Conservation (phyloP, 805 yeast species). For the Kodamaea sagamina region DNA sequence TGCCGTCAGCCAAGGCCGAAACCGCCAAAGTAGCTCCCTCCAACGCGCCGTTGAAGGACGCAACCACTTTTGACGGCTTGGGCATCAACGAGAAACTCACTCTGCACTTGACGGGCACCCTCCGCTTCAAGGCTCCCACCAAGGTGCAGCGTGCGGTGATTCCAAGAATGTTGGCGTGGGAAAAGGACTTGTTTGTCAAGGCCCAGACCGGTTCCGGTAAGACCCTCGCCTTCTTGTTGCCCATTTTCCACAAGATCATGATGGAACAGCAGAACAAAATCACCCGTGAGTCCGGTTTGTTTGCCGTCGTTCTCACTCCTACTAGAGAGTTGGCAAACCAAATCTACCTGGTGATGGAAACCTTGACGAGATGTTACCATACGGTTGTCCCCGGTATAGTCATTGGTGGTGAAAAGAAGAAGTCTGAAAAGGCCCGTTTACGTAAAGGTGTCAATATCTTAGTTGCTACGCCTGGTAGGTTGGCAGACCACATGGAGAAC, state of each 20-base stretch:
- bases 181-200: constrained; percentile 78
- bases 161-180: constrained; percentile 52
- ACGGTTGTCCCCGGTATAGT: constrained; percentile 93
- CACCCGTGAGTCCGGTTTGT: constrained; percentile 74
- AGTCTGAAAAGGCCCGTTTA: constrained; percentile 91
- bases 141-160: constrained; percentile 80
- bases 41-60: constrained; percentile 80
- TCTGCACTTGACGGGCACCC: constrained; percentile 54
- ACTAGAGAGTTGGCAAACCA: constrained; percentile 95
- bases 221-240: constrained; percentile 83
- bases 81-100: constrained; percentile 61
- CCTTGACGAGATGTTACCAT: constrained; percentile 73
- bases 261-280: constrained; percentile 43
- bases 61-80: constrained; percentile 68
- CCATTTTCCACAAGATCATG: constrained; percentile 75
- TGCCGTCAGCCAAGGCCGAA: constrained; percentile 26
- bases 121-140: constrained; percentile 71
- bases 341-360: constrained; percentile 77
- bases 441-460: constrained; percentile 94
- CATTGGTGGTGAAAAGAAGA: constrained; percentile 98
- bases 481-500: constrained; percentile 91
- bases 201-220: constrained; percentile 99
- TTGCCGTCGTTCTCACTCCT: constrained; percentile 87
- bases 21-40: constrained; percentile 45
- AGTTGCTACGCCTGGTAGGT: constrained; percentile 97